Conservation (phyloP, 805 yeast genomes). For the Aciculoconidium aculeatum region DNA sequence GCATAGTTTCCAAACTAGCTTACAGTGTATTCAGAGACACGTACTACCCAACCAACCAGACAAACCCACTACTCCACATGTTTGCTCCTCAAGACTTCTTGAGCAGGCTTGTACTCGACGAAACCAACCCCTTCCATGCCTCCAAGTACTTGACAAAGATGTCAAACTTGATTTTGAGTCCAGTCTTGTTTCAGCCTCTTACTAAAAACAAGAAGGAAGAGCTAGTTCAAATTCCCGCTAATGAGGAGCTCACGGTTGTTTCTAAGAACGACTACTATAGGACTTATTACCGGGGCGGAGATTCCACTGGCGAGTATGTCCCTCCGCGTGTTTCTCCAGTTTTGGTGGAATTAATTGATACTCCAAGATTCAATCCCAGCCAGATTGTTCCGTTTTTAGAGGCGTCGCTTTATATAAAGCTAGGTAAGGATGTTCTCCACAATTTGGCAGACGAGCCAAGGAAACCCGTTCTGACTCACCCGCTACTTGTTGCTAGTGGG, state of each 20-base stretch:
- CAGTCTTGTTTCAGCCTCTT: conserved; percentile 22
- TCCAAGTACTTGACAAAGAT: conserved; percentile 10
- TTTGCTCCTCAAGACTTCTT: conserved; percentile 35
- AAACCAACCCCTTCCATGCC: conserved; percentile 10
- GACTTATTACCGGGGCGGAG: conserved; percentile 10
- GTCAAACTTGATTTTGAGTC: conserved; percentile 19
- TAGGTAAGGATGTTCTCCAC: conserved; percentile 52
- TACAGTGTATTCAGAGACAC: conserved; percentile 54
- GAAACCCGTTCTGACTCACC: conserved; percentile 56
- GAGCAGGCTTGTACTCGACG: conserved; percentile 20
- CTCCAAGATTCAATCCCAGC: conserved; percentile 64
- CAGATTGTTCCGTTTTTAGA: conserved; percentile 73
- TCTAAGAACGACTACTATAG: conserved; percentile 18
- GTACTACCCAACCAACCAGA: conserved; percentile 67
- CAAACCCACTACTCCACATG: conserved; percentile 53
- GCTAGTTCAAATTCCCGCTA: neutral
- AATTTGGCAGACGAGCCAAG: conserved; percentile 62
- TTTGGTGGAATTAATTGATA: conserved; percentile 63
- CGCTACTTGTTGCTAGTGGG: conserved; percentile 70
- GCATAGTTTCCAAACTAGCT: conserved; percentile 45
- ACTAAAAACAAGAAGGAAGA: conserved; percentile 5
- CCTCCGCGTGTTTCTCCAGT: conserved; percentile 58
- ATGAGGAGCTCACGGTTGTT: conserved; percentile 7
- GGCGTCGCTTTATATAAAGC: conserved; percentile 56
- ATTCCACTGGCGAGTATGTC: conserved; percentile 4